A percentile compares a stretch with the other conserved stretches of the same genome.
phyloP scores from a whole-genome alignment of 495 filamentous ascomycete genomes.

The Alectoria sarmentosa region DNA sequence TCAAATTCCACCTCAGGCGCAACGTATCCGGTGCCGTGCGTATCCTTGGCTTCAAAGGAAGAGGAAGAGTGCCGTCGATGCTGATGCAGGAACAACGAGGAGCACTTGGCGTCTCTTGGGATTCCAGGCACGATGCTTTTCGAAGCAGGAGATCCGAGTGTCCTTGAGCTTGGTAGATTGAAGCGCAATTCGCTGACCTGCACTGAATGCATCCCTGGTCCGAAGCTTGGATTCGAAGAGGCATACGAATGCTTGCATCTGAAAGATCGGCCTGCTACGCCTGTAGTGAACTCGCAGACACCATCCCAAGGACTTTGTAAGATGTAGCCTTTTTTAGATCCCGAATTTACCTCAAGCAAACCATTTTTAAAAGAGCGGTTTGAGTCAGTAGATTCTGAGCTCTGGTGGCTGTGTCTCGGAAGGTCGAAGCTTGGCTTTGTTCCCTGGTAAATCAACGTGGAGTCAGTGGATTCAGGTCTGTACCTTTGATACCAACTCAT shows the following conservation, averaged over 20 bases:
- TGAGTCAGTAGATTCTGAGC: constrained; percentile 4
- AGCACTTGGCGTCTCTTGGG: constrained; percentile 15
- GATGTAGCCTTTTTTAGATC: constrained; percentile 42
- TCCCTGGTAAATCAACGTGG: neutral
- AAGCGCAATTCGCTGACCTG: constrained; percentile 79
- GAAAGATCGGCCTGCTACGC: constrained; percentile 62
- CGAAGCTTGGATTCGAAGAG: constrained; percentile 29
- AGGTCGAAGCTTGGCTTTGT: constrained; percentile 7
- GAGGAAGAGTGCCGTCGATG: constrained; percentile 10
- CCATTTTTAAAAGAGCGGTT: neutral
- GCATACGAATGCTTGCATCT: constrained; percentile 67
- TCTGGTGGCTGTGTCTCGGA: constrained; percentile 15
- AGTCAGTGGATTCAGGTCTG: constrained; percentile 3
- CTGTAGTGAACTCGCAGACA: constrained; percentile 72
- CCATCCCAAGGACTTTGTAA: constrained; percentile 85
- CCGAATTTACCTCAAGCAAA: constrained; percentile 6
- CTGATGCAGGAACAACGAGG: constrained; percentile 16
- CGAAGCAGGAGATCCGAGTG: constrained; percentile 15
- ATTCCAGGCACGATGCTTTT: constrained; percentile 30
- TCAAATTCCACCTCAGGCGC: constrained; percentile 17
- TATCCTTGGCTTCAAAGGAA: constrained; percentile 24
- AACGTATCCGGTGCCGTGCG: constrained; percentile 7
- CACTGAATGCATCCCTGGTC: constrained; percentile 35
- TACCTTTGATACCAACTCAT: neutral
- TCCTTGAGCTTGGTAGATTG: constrained; percentile 56